These are phyloP conservation scores for Verticillium longisporum DNA, from an alignment of 2,329 filamentous ascomycete species.

Conservation along the genomic window DNA sequence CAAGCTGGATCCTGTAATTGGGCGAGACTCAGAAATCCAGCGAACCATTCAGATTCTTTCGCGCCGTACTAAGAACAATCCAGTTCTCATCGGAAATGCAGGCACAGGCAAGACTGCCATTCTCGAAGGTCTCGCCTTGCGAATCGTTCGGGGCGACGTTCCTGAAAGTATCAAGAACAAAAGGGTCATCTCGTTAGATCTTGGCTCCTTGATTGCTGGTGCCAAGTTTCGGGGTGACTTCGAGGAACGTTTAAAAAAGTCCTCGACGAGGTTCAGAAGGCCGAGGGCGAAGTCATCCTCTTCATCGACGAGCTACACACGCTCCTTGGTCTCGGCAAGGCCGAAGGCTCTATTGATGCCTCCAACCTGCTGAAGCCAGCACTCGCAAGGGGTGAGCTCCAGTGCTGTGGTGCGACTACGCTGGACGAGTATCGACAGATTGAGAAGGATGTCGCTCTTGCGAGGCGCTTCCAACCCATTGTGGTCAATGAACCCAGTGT, in stretches of 20 bases:
- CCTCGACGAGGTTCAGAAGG: constrained; percentile 82
- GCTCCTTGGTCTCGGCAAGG: constrained; percentile 84
- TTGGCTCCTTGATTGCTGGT: constrained; percentile 89
- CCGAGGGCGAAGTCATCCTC: constrained; percentile 82
- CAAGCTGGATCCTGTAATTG: constrained; percentile 93
- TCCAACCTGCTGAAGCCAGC: constrained; percentile 93
- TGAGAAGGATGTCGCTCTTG: constrained; percentile 91
- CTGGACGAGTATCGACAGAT: constrained; percentile 87
- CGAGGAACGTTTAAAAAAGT: constrained; percentile 90
- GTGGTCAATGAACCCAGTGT: constrained; percentile 87
- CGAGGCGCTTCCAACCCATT: constrained; percentile 90
- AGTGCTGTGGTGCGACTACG: constrained; percentile 93
- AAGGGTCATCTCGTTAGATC: constrained; percentile 76
- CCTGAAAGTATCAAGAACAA: constrained; percentile 96
- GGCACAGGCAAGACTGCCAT: constrained; percentile 94
- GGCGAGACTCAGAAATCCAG: constrained; percentile 84
- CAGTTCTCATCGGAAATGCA: constrained; percentile 84
- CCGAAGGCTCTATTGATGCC: constrained; percentile 93
- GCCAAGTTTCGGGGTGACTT: constrained; percentile 96
- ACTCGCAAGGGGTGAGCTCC: constrained; percentile 83
- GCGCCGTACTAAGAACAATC: constrained; percentile 90
- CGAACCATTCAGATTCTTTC: constrained; percentile 92
- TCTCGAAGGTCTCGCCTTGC: constrained; percentile 79
- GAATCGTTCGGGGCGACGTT: constrained; percentile 88
- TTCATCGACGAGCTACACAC: constrained; percentile 96